Base-by-base conservation (phyloP, 2,329 filamentous ascomycete species). In the Fusarium compactum region DNA sequence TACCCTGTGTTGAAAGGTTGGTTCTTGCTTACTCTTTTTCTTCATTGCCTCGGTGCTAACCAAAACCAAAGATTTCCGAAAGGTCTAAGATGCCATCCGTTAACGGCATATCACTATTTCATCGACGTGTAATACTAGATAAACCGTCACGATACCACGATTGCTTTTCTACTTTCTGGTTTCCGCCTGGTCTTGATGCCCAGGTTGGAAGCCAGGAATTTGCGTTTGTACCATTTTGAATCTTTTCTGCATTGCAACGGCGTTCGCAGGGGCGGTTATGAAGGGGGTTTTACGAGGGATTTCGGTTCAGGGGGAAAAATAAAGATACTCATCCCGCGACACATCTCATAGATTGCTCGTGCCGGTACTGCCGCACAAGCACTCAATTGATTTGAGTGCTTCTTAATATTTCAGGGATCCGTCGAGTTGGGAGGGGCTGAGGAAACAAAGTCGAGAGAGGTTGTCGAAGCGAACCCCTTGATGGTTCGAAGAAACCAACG, bases 1-100 rank as follows among this genome's bases (percentile, higher is more conserved):
- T 97, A 97, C 80, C 95, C 95, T 80, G 95, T 97, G 84, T 86
- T 97, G 78, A 93, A 94, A 86, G 92, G 92, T 94, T 84, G 75
- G 86, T 82, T 4, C 29, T 10, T 22, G n/a, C 64, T 74, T 63
- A 75, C 60, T 29, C 6, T 7, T 12, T 6, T 12, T 15, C 12
- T n/a, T 11, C 6, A 12, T n/a, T n/a, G 18, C 10, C 3, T 7
- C 11, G n/a, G 4, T n/a, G 34, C 18, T 38, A 38, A 38, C 34
- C 34, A 1, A 38, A 38, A 7, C 0, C 1, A 25, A 32, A 87
- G 86, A 88, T 79, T 88, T 88, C 82, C 85, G 86, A 76, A 88
- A 88, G 80, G 83, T 88, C 71, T 88, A 84, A 72, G 34, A 54
- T 70, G 65, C 52, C 38, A 60, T 69, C 58, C 67, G 71, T 63